phyloP scores from a whole-genome alignment of 1,284 basidiomycete species.

The Wallemia mellicola region DNA sequence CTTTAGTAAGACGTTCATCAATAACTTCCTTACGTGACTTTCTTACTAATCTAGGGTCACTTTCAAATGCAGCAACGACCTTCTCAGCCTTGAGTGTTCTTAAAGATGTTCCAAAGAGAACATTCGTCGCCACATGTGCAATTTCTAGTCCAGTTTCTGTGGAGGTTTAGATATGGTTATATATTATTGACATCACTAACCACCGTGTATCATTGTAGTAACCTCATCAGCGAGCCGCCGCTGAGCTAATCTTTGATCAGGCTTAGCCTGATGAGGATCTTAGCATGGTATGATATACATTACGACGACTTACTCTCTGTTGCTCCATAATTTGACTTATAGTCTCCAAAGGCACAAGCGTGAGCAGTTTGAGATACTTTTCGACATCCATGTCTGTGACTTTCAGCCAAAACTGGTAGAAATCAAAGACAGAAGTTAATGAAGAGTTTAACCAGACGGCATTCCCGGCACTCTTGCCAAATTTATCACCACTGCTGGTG shows the following conservation, averaged over 20 bases:
- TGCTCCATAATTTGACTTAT: constrained; percentile 28
- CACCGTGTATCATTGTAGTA: constrained; percentile 54
- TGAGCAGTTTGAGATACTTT: constrained; percentile 53
- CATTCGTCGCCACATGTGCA: constrained; percentile 28
- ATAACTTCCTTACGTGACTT: constrained; percentile 20
- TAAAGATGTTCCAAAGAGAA: constrained; percentile 29
- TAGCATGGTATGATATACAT: not conserved
- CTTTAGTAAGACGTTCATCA: constrained; percentile 24
- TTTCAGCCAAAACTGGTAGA: constrained; percentile 86
- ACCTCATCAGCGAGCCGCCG: constrained; percentile 54
- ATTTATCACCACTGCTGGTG: constrained; percentile 67
- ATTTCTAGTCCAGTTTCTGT: constrained; percentile 19
- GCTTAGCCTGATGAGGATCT: constrained; percentile 18
- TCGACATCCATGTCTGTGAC: constrained; percentile 54
- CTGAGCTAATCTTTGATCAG: constrained; percentile 39
- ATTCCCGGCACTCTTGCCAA: constrained; percentile 90
- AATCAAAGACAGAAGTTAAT: constrained; percentile 54
- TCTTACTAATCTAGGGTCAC: constrained; percentile 27
- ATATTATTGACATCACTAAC: constrained; percentile 19
- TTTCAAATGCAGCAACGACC: constrained; percentile 25
- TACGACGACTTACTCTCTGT: constrained; percentile 24
- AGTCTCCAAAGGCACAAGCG: constrained; percentile 31
- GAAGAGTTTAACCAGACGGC: constrained; percentile 60
- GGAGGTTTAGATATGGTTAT: constrained; percentile 1
- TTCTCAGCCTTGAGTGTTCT: constrained; percentile 20